Conservation (phyloP, 768 basidiomycete species). For the Amanita pallidorosea region DNA sequence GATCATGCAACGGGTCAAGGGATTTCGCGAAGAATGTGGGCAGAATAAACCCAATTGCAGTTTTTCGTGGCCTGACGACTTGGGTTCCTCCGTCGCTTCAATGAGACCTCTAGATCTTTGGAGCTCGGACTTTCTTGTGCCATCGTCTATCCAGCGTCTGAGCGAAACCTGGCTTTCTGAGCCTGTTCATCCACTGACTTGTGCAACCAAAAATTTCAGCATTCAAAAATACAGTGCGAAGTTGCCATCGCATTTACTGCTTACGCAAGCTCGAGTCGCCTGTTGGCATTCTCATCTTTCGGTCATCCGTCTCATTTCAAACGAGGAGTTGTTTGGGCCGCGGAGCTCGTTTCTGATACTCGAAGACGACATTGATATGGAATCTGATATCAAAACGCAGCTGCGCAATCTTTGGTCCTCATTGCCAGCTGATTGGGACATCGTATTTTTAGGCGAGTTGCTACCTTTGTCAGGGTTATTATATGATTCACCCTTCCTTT, state of each 20-base stretch:
- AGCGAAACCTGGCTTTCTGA: neutral
- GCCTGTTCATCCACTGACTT: slow-evolving; percentile 19
- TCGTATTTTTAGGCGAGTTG: slow-evolving; percentile 55
- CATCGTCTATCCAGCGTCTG: slow-evolving; percentile 2
- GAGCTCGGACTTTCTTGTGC: slow-evolving; percentile 12
- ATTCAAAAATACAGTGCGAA: slow-evolving; percentile 21
- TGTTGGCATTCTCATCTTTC: slow-evolving; percentile 65
- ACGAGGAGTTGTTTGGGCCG: slow-evolving; percentile 11
- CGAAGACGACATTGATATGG: slow-evolving; percentile 78
- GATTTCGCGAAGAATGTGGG: slow-evolving; percentile 15
- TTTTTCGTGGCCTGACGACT: slow-evolving; percentile 27
- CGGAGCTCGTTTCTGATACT: slow-evolving; percentile 42
- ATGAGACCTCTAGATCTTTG: slow-evolving; percentile 15
- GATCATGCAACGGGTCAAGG: slow-evolving; percentile 33
- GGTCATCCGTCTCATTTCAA: slow-evolving; percentile 34
- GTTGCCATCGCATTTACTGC: slow-evolving; percentile 35
- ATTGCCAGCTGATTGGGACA: slow-evolving; percentile 58
- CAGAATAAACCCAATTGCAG: neutral
- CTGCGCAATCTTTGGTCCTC: slow-evolving; percentile 33
- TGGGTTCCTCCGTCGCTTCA: slow-evolving; percentile 17
- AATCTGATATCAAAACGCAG: slow-evolving; percentile 40
- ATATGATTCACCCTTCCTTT: neutral
- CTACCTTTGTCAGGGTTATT: neutral
- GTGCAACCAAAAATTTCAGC: slow-evolving; percentile 30
- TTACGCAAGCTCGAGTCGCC: slow-evolving; percentile 51